Percentiles rank a stretch among this genome's conserved stretches.
These are phyloP conservation scores for Penicillium fuscoglaucum DNA, from an alignment of 2,329 filamentous ascomycete species.

Conservation along the genomic window DNA sequence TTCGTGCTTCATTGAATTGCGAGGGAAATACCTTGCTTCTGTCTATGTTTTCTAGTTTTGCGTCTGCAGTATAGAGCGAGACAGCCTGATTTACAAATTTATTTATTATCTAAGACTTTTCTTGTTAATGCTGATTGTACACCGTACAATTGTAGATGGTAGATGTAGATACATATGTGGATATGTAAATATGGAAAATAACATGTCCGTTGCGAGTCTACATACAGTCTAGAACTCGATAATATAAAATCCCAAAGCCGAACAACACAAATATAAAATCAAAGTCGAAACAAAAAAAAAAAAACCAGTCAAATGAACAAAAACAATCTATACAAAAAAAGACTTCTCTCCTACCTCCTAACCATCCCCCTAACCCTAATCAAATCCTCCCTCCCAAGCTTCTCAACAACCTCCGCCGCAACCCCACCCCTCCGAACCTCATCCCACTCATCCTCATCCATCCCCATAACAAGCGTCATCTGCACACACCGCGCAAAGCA, in stretches of 20 bases:
- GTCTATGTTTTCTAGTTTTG: background rate
- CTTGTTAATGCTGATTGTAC: background rate
- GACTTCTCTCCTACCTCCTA: slow-evolving; percentile 12
- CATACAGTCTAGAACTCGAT: too few species aligned
- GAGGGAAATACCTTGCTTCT: background rate
- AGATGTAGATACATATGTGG: background rate
- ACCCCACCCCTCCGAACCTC: slow-evolving; percentile 60
- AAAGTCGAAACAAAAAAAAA: background rate
- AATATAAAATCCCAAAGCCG: background rate
- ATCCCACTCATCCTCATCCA: slow-evolving; percentile 96
- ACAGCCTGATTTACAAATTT: slow-evolving; percentile 1
- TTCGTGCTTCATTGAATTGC: background rate
- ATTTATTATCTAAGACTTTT: background rate
- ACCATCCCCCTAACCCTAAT: slow-evolving; percentile 70
- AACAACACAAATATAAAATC: background rate
- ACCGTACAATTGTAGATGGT: background rate
- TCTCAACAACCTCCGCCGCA: slow-evolving; percentile 57
- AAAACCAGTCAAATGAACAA: background rate
- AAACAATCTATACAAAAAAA: background rate
- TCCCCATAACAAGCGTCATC: slow-evolving; percentile 82
- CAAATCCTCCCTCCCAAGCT: slow-evolving; percentile 71
- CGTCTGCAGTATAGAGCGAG: slow-evolving; percentile 3
- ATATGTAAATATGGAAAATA: background rate
- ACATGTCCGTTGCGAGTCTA: background rate
- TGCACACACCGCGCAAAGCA: slow-evolving; percentile 74